phyloP scores from a whole-genome alignment of 2,329 filamentous ascomycete genomes.

The Phaeosphaeria sp. region DNA sequence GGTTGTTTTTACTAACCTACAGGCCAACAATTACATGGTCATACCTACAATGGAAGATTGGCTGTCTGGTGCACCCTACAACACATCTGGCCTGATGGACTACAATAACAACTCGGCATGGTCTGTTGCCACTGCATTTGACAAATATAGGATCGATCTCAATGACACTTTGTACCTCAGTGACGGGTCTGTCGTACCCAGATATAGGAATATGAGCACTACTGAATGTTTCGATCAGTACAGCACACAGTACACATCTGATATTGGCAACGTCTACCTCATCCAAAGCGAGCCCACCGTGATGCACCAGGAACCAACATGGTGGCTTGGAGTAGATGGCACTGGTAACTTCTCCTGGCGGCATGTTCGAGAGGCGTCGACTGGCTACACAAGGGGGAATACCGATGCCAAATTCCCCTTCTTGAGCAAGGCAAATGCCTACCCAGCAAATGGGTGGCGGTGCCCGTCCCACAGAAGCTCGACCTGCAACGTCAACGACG shows the following conservation, averaged over 20 bases:
- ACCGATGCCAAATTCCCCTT: slow-evolving; percentile 4
- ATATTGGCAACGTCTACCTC: slow-evolving; percentile 18
- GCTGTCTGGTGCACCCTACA: slow-evolving; percentile 14
- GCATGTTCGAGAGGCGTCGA: not conserved
- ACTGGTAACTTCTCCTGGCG: not conserved
- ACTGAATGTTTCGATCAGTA: slow-evolving; percentile 16
- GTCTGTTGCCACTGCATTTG: not conserved
- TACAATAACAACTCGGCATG: not conserved
- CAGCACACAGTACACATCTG: slow-evolving; percentile 14
- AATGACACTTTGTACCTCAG: not conserved
- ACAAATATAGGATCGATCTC: not conserved
- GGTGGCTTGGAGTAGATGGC: not conserved
- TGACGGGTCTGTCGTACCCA: not conserved
- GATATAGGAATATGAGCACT: slow-evolving; percentile 5
- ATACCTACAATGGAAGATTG: slow-evolving; percentile 15
- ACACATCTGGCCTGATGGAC: slow-evolving; percentile 9
- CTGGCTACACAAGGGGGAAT: not conserved
- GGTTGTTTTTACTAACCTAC: slow-evolving; percentile 19
- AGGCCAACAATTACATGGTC: slow-evolving; percentile 22
- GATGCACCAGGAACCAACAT: slow-evolving; percentile 8
- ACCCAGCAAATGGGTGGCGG: slow-evolving; percentile 19
- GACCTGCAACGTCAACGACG: slow-evolving; percentile 8
- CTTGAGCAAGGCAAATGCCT: slow-evolving; percentile 4
- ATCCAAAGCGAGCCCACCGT: slow-evolving; percentile 11
- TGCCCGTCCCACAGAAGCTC: slow-evolving; percentile 9